Evolutionary conservation across 305 asterid species (phyloP), one percentile per base, ranked within the genome.

Genomic region (Rubia tinctorum): DNA sequence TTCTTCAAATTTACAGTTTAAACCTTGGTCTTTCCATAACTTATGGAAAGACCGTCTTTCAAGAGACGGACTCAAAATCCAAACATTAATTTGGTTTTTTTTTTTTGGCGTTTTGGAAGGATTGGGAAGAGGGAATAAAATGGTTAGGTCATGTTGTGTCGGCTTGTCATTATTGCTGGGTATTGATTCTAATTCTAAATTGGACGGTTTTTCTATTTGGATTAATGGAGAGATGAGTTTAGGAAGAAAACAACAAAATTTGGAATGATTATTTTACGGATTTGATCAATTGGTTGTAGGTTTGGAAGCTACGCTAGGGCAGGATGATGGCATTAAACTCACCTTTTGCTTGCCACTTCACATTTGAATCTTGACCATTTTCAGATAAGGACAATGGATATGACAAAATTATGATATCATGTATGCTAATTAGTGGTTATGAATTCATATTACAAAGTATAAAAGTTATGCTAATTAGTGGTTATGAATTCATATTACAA

Each of bases 91-190:
- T 60, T 53, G 40, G 66, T 15, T 18, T 39, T 3, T n/a, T 71
- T 61, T n/a, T n/a, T n/a, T n/a, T n/a, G n/a, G 74, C 62, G 51
- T 11, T 74, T 79, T 65, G 74, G 71, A 71, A 65, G 75, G 27
- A 17, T 49, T 40, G 5, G 37, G 71, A 6, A 18, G 37, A 61
- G 68, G 49, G 82, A 74, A 74, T 74, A 49, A 53, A 74, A 64
- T 56, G 71, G 61, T 69, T 64, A 53, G 59, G 30, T 58, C 64
- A 55, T 74, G 65, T 55, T 63, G 59, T 63, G 69, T 70, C 44
- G 13, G 64, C 65, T 53, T 55, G 63, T 73, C 75, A 42, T 27
- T 59, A 68, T 77, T 72, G 18, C 25, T 20, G 9, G 13, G 9
- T 12, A 23, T 25, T 44, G 69, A 43, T 66, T 62, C 39, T 25